Conservation (phyloP, 2,329 filamentous ascomycete genomes). For the Calonectria crousiana region DNA sequence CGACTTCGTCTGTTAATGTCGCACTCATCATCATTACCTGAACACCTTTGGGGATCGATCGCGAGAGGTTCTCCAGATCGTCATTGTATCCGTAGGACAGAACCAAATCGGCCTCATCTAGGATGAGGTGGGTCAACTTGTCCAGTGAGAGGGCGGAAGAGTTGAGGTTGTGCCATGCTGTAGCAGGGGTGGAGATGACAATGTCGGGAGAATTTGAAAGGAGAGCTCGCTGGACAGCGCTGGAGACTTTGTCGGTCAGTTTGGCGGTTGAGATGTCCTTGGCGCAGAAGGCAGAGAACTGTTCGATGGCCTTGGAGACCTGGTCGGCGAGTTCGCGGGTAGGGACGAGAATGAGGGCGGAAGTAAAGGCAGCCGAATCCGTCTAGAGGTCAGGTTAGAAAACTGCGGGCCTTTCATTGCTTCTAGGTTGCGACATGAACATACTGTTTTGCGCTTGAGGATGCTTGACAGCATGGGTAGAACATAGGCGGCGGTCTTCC, state of each 20-base stretch:
- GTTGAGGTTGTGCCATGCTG: slow-evolving; percentile 82
- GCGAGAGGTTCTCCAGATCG: slow-evolving; percentile 84
- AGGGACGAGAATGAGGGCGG: slow-evolving; percentile 90
- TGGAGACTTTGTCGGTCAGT: slow-evolving; percentile 89
- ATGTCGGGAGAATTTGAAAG: slow-evolving; percentile 89
- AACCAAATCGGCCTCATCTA: slow-evolving; percentile 95
- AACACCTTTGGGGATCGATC: slow-evolving; percentile 83
- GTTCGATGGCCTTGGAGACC: slow-evolving; percentile 82
- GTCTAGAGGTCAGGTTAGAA: slow-evolving; percentile 51
- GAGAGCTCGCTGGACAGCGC: slow-evolving; percentile 87
- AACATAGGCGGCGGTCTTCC: slow-evolving; percentile 97
- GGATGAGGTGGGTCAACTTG: slow-evolving; percentile 80
- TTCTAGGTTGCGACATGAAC: slow-evolving; percentile 27
- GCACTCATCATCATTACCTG: slow-evolving; percentile 96
- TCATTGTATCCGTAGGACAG: slow-evolving; percentile 95
- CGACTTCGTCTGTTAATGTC: slow-evolving; percentile 88
- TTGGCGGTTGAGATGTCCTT: slow-evolving; percentile 88
- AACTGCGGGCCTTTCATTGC: background rate
- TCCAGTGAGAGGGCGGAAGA: slow-evolving; percentile 73
- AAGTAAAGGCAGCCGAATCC: slow-evolving; percentile 67
- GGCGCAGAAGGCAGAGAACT: slow-evolving; percentile 84
- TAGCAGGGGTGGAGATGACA: slow-evolving; percentile 90
- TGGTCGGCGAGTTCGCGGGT: slow-evolving; percentile 96
- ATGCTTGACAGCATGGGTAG: slow-evolving; percentile 89
- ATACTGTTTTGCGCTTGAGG: slow-evolving; percentile 79